phyloP scores from a whole-genome alignment of 2,329 filamentous ascomycete genomes.

The Biscogniauxia marginata region DNA sequence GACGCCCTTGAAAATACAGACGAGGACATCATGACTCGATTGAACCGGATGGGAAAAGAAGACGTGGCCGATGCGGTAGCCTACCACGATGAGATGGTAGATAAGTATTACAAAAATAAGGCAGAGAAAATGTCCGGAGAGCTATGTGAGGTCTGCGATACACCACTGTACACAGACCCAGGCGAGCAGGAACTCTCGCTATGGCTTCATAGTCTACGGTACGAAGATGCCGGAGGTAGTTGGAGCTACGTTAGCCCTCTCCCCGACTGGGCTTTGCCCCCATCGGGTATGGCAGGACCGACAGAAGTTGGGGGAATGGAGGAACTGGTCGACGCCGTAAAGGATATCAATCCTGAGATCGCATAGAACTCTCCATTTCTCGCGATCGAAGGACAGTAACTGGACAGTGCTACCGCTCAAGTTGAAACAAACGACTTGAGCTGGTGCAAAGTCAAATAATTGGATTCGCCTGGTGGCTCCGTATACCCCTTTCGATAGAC shows the following conservation, averaged over 20 bases:
- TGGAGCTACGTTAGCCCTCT: constrained; percentile 88
- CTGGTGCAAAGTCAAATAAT: constrained; percentile 6
- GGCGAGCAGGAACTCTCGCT: constrained; percentile 86
- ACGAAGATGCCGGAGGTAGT: constrained; percentile 76
- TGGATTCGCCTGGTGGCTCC: background rate
- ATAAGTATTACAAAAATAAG: constrained; percentile 83
- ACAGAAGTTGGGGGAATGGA: constrained; percentile 63
- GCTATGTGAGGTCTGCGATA: constrained; percentile 76
- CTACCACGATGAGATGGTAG: constrained; percentile 92
- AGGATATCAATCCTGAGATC: constrained; percentile 44
- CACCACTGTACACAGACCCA: constrained; percentile 89
- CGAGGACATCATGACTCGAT: constrained; percentile 82
- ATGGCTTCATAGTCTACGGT: constrained; percentile 89
- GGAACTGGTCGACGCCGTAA: constrained; percentile 56
- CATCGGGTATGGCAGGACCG: constrained; percentile 68
- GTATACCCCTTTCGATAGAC: background rate
- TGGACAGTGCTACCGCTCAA: background rate
- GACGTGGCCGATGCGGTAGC: constrained; percentile 87
- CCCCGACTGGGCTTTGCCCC: constrained; percentile 84
- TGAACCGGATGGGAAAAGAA: constrained; percentile 89
- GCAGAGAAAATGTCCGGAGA: constrained; percentile 92
- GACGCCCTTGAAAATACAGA: constrained; percentile 73
- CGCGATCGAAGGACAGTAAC: background rate
- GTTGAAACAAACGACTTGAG: constrained; percentile 5
- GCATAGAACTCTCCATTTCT: constrained; percentile 15